Base-by-base conservation (phyloP, 2,329 filamentous ascomycete genomes). In the Pseudocercospora eumusae region DNA sequence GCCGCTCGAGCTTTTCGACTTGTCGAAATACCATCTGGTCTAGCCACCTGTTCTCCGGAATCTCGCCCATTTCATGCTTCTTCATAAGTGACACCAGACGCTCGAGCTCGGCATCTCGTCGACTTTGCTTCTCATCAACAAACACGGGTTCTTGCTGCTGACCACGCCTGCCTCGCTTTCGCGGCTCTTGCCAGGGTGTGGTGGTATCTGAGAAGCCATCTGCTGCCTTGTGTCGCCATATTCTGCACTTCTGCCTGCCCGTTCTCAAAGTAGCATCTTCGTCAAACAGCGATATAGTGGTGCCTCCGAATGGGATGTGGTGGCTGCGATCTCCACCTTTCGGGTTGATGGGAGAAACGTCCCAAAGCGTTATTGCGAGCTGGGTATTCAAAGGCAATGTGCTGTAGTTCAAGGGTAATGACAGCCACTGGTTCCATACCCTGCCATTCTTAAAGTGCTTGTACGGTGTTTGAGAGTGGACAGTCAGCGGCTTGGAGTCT, bases 11-110 rank as follows among this genome's bases (percentile, higher is more conserved):
- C 77, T 90, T 95, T 78, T 96, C 93, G 63, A 96, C 88, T 56
- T 89, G 89, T 44, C 93, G 88, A 74, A 96, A 99, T 2, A 97
- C 93, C 69, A 98, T 84, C 71, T 95, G 91, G 75, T 99, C 95
- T 47, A 99, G 84, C 96, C 95, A 99, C 70, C 96, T 91, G 53
- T 96, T 90, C 15, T 92, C 86, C 0, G 91, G 88, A 25, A 99
- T 93, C 74, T 99, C 95, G 18, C 92, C 93, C 89, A 97, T 96
- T 74, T 99, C 96, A 73, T 98, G 95, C 77, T 96, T 96, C 78
- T 99, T 99, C 74, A 99, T 90, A 21, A 98, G 77, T 58, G 87
- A 88, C 73, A 98, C 93, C 68, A 99, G 84, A 18, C 95, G 84
- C 70, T 97, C 92, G 64, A 97, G 83, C 76, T 99, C 95, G 57